phyloP scores from a whole-genome alignment of 345 rosid genomes.

The Nasturtium officinale region DNA sequence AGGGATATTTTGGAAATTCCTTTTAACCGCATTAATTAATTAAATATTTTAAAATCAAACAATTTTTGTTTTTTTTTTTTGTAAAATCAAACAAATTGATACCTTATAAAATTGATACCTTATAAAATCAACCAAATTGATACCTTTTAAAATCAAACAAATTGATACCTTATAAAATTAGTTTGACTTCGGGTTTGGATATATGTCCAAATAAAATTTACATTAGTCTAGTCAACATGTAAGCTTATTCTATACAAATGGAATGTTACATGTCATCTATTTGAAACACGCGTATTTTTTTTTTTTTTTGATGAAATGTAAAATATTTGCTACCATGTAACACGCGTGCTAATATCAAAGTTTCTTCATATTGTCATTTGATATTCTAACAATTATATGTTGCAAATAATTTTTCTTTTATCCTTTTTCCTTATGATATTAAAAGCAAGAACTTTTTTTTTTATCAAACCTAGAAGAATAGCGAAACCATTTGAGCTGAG shows the following conservation, averaged over 20 bases:
- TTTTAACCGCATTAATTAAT: not conserved
- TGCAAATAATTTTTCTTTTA: too few species aligned
- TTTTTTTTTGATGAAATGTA: not conserved
- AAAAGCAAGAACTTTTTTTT: too few species aligned
- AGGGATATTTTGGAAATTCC: slow-evolving; percentile 15
- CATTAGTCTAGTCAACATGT: slow-evolving; percentile 22
- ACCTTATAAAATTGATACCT: slow-evolving; percentile 20
- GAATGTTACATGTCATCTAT: slow-evolving; percentile 26
- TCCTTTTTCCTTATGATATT: too few species aligned
- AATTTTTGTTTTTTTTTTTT: too few species aligned
- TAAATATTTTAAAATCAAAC: not conserved
- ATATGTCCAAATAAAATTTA: not conserved
- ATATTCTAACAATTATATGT: too few species aligned
- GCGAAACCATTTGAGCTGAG: too few species aligned
- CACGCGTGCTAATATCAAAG: not conserved
- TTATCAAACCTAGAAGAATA: too few species aligned
- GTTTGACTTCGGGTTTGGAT: slow-evolving; percentile 13
- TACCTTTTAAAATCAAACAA: slow-evolving; percentile 33
- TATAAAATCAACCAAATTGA: slow-evolving; percentile 32
- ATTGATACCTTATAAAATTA: slow-evolving; percentile 17
- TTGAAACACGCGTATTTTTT: not conserved
- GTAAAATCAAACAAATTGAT: slow-evolving; percentile 26
- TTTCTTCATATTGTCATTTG: not conserved
- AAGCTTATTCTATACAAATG: slow-evolving; percentile 16
- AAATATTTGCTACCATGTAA: not conserved